Evolutionary conservation across 129 eudicot species (phyloP), one percentile per base, ranked within the genome.

Genomic region (Saposhnikovia divaricata): DNA sequence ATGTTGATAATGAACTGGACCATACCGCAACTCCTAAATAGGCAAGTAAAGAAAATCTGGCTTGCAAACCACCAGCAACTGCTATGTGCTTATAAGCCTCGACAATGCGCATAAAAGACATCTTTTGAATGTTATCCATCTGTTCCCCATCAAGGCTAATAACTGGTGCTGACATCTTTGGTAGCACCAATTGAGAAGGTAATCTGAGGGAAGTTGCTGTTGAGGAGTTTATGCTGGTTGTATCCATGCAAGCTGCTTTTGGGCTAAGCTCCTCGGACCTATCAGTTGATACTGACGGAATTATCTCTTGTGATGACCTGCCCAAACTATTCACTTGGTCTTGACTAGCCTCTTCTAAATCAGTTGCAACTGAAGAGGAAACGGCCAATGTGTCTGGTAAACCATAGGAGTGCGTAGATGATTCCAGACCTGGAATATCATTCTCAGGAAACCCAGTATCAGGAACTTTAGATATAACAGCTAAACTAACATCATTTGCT

Each of bases 201-300:
- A 88, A 78, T 74, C 87, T 88, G 81, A 85, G 69, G 84, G 98
- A 96, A 84, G 90, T 95, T 81, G 90, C 92, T 42, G 88, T 86
- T 21, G 93, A 89, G 76, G 91, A 84, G 76, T 74, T 89, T 37
- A 81, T 84, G 79, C 84, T 85, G 77, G 82, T 89, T 81, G 84
- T 79, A 59, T 92, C 98, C 31, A 80, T 79, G 70, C 76, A 79
- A 53, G 85, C 86, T 51, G 91, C 85, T 84, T 89, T 94, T 50
- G 96, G 92, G 77, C 99, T 92, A 84, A 90, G 93, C 82, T 96
- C 99, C 85, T 96, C 99, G 53, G 99, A 92, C 82, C 84, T 92
- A 78, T 96, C 99, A 59, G 92, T 89, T 47, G 99, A 96, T 70
- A 89, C 34, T 46, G 98, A 90, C 59, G 96, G 96, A 84, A 84